phyloP scores from a whole-genome alignment of 1,284 basidiomycete genomes.

The Stereum hirsutum region DNA sequence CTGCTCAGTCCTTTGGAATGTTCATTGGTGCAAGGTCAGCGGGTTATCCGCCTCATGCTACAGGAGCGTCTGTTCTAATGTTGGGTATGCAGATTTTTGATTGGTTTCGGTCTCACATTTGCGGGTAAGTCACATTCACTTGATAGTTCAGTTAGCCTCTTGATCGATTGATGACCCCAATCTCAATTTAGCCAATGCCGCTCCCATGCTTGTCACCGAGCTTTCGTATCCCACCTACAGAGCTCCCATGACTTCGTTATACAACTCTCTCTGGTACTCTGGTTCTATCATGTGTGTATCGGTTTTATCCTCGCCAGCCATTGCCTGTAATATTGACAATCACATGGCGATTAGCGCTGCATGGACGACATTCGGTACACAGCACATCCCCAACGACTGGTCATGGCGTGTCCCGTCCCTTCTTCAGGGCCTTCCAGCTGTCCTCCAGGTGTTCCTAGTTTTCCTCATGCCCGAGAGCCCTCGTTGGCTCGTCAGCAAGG shows the following conservation, averaged over 20 bases:
- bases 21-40: slow-evolving; percentile 69
- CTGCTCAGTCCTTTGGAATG: slow-evolving; percentile 67
- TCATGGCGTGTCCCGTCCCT: slow-evolving; percentile 68
- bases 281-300: slow-evolving; percentile 56
- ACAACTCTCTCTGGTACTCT: slow-evolving; percentile 78
- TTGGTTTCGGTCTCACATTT: slow-evolving; percentile 74
- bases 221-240: slow-evolving; percentile 72
- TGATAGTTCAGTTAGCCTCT: neutral
- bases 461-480: slow-evolving; percentile 64
- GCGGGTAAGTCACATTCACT: slow-evolving; percentile 21
- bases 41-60: too few relatives aligned
- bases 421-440: slow-evolving; percentile 54
- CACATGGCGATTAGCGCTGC: slow-evolving; percentile 38
- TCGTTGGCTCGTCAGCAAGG: slow-evolving; percentile 62
- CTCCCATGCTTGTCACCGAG: slow-evolving; percentile 71
- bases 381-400: slow-evolving; percentile 56
- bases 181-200: slow-evolving; percentile 37
- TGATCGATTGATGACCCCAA: slow-evolving; percentile 1
- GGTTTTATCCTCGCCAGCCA: neutral
- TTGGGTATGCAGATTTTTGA: slow-evolving; percentile 41
- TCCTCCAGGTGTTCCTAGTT: slow-evolving; percentile 51
- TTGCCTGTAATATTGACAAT: neutral
- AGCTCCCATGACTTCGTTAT: slow-evolving; percentile 59
- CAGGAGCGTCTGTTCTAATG: neutral
- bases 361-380: slow-evolving; percentile 70